phyloP scores from a whole-genome alignment of 176 grass and related monocot species.

The Puya raimondii region DNA sequence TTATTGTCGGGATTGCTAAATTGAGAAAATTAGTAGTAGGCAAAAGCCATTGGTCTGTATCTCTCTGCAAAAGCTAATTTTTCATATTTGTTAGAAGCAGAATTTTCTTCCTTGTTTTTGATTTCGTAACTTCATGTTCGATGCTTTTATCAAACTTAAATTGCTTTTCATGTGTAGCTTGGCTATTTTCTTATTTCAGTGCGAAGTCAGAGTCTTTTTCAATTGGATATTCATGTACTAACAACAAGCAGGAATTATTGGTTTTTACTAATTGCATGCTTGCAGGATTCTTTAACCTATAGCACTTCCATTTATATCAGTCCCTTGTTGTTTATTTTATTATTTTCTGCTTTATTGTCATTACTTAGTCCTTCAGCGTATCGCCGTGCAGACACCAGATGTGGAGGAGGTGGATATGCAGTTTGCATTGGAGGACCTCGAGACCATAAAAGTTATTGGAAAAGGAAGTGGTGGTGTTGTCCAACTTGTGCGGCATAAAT shows the following conservation, averaged over 20 bases:
- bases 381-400: constrained; percentile 32
- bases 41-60: too few relatives aligned
- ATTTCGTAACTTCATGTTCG: background rate
- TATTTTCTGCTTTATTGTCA: background rate
- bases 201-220: background rate
- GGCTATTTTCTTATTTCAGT: background rate
- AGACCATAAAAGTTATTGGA: constrained; percentile 90
- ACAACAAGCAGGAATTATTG: too few relatives aligned
- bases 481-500: constrained; percentile 86
- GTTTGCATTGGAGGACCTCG: constrained; percentile 75
- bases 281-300: too few relatives aligned
- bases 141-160: too few relatives aligned
- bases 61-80: too few relatives aligned
- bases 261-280: too few relatives aligned
- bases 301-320: background rate
- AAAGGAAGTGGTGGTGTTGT: constrained; percentile 93
- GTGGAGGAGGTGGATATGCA: constrained; percentile 65
- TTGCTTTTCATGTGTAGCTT: too few relatives aligned
- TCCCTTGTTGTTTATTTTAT: constrained; percentile 6
- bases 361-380: too few relatives aligned
- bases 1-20: too few relatives aligned
- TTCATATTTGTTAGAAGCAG: too few relatives aligned
- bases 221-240: background rate
- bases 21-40: too few relatives aligned
- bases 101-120: background rate